Conservation (phyloP, 805 yeast species). For the Ogataea nonfermentans region DNA sequence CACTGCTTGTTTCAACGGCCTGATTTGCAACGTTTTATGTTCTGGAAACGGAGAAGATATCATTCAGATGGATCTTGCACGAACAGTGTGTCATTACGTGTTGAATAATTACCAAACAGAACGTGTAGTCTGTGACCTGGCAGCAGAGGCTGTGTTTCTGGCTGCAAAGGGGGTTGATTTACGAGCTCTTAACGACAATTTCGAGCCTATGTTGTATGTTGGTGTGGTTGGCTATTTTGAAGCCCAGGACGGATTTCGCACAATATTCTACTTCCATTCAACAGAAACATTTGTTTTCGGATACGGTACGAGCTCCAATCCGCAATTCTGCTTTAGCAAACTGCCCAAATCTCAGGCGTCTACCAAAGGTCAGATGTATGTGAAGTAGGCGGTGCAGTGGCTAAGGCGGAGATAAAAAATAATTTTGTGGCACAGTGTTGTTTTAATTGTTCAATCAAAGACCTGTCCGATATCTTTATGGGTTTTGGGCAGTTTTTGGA, state of each 20-base stretch:
- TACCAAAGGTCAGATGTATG: conserved; percentile 8
- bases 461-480: background rate
- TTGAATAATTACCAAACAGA: conserved; percentile 6
- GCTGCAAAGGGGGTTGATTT: conserved; percentile 14
- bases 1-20: conserved; percentile 7
- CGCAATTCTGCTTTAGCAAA: conserved; percentile 12
- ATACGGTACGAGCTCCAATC: conserved; percentile 3
- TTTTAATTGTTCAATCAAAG: background rate
- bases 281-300: conserved; percentile 29
- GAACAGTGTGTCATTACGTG: conserved; percentile 26
- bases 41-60: conserved; percentile 62
- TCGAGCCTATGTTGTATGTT: conserved; percentile 20
- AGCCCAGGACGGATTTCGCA: conserved; percentile 3
- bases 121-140: conserved; percentile 19
- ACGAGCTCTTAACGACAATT: conserved; percentile 20
- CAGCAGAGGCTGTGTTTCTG: conserved; percentile 16
- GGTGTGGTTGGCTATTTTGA: conserved; percentile 28
- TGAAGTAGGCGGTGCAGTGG: conserved; percentile 1
- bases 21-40: conserved; percentile 36
- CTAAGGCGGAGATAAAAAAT: background rate
- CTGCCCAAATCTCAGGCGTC: conserved; percentile 10
- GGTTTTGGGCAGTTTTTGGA: background rate
- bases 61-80: conserved; percentile 41
- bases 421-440: conserved; percentile 3
- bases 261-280: conserved; percentile 27